Conservation (phyloP, 495 filamentous ascomycete species). For the Podospora anserina region DNA sequence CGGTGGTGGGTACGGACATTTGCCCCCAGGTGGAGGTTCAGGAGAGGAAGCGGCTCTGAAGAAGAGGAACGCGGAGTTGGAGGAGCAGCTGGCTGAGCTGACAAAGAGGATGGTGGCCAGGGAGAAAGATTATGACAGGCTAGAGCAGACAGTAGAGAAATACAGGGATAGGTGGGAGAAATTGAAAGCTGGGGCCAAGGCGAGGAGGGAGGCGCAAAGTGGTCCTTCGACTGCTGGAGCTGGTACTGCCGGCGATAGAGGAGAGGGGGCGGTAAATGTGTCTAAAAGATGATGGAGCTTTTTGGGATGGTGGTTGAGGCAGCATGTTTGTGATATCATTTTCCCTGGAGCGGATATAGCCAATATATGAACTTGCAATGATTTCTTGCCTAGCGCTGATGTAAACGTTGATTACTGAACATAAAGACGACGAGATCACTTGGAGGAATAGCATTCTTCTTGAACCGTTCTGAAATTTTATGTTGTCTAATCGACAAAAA, state of each 20-base stretch:
- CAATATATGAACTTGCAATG: background rate
- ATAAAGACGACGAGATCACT: no score
- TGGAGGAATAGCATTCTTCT: no score
- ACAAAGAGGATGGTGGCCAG: conserved; percentile 56
- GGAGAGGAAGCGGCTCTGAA: conserved; percentile 34
- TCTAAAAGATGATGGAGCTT: background rate
- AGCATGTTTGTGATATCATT: background rate
- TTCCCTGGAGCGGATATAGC: background rate
- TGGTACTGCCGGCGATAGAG: background rate
- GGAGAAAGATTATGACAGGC: conserved; percentile 65
- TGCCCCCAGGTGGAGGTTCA: conserved; percentile 8
- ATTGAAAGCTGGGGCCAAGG: conserved; percentile 79
- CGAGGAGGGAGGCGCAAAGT: conserved; percentile 49
- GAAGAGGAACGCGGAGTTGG: conserved; percentile 54
- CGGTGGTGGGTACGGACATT: conserved; percentile 23
- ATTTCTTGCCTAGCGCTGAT: no score
- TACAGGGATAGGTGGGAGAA: conserved; percentile 82
- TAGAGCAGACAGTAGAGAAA: conserved; percentile 59
- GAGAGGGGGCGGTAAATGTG: background rate
- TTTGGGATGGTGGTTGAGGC: background rate
- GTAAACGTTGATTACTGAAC: no score
- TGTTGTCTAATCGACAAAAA: background rate
- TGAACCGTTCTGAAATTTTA: no score
- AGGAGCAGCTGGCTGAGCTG: conserved; percentile 49
- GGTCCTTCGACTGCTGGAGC: background rate